Evolutionary conservation across 2,329 filamentous ascomycete species (phyloP), one percentile per base, ranked within the genome.

Genomic region (Alternaria atra): DNA sequence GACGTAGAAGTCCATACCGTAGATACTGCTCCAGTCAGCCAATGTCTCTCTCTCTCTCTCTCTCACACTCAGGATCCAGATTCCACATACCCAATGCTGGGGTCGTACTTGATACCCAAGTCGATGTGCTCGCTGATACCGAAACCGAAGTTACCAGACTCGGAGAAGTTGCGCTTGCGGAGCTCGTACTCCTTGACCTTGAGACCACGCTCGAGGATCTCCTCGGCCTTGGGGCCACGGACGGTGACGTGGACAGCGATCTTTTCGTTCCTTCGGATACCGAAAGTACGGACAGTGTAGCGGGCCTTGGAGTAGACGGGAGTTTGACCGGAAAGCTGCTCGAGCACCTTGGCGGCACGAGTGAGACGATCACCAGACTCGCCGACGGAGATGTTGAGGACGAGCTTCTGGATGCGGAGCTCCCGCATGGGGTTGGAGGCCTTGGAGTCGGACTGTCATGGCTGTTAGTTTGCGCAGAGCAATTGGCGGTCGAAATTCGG

Each of bases 131-230:
- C 95, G 87, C 89, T 93, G 88, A 99, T 99, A 88, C 95, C 95
- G 89, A 99, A 99, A 77, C 95, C 95, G 83, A 99, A 99, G 74
- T 78, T 77, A 83, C 95, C 95, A 74, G 94, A 98, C 90, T 97
- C 93, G 82, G 91, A 94, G 91, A 99, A 99, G 92, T 99, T 99
- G 85, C 92, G 91, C 90, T 95, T 97, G 86, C 93, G 91, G 79
- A 99, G 89, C 86, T 99, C 95, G 88, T 99, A 99, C 87, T 99
- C 95, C 93, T 99, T 99, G 90, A 99, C 95, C 91, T 99, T 99
- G 83, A 99, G 91, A 83, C 95, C 95, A 89, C 95, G 94, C 92
- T 99, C 95, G 81, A 99, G 91, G 80, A 99, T 99, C 87, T 99
- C 95, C 90, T 99, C 95, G 69, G 95, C 95, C 91, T 92, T 97